These are phyloP conservation scores for Boletus rufocinnamomeus DNA, from an alignment of 768 basidiomycete genomes.

Conservation along the genomic window DNA sequence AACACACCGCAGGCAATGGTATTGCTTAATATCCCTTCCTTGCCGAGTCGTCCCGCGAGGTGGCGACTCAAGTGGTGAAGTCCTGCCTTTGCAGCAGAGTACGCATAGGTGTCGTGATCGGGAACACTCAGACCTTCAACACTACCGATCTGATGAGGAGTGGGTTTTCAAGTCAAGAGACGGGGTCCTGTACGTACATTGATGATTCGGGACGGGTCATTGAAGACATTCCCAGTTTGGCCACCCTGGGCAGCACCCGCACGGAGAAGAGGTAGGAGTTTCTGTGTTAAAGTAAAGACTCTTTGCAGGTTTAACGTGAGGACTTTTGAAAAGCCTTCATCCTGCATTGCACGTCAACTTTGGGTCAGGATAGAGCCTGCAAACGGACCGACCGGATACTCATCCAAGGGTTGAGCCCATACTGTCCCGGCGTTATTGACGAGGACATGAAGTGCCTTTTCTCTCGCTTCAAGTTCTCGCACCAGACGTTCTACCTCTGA, in stretches of 20 bases:
- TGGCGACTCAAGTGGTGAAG: constrained; percentile 61
- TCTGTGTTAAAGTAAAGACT: constrained; percentile 65
- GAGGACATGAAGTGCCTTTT: constrained; percentile 55
- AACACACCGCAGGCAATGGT: constrained; percentile 59
- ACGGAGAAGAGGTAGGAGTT: constrained; percentile 56
- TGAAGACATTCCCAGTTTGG: constrained; percentile 35
- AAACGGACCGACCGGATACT: constrained; percentile 42
- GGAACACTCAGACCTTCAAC: constrained; percentile 59
- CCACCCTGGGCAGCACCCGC: constrained; percentile 46
- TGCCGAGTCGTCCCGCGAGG: constrained; percentile 56
- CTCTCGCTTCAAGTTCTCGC: constrained; percentile 49
- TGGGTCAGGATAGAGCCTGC: constrained; percentile 2
- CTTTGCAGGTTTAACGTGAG: constrained; percentile 62
- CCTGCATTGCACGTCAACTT: constrained; percentile 33
- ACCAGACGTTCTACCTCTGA: constrained; percentile 57
- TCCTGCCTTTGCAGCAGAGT: constrained; percentile 64
- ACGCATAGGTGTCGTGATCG: constrained; percentile 62
- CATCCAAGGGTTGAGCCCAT: constrained; percentile 50
- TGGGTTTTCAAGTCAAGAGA: background rate
- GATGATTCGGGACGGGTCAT: constrained; percentile 58
- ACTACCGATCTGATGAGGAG: constrained; percentile 52
- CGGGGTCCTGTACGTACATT: constrained; percentile 43
- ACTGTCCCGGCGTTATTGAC: constrained; percentile 69
- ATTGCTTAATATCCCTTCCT: constrained; percentile 60
- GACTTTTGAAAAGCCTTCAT: constrained; percentile 61